Conservation (phyloP, 129 eudicot genomes). For the Chrysanthemum lavandulifolium region DNA sequence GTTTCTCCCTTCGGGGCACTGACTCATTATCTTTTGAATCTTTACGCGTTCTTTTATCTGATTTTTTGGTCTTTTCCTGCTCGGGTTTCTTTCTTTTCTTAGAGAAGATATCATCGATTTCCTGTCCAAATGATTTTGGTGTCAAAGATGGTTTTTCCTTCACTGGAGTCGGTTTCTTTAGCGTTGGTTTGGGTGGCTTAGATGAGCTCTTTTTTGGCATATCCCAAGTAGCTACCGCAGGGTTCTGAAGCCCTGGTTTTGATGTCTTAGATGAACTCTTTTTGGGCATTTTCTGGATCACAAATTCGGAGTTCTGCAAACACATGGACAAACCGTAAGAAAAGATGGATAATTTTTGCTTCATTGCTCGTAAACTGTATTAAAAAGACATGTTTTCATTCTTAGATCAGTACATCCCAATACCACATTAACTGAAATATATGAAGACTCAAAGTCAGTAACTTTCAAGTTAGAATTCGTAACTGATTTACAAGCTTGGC, state of each 20-base stretch:
- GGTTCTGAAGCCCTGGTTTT: slow-evolving; percentile 17
- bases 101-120: slow-evolving; percentile 81
- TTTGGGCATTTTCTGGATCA: slow-evolving; percentile 42
- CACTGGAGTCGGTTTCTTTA: slow-evolving; percentile 19
- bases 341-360: not conserved
- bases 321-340: not conserved
- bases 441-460: no score
- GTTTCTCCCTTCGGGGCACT: slow-evolving; percentile 13
- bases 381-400: not conserved
- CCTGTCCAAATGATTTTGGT: slow-evolving; percentile 39
- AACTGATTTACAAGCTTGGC: no score
- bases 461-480: no score
- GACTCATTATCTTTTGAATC: slow-evolving; percentile 25
- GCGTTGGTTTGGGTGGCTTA: slow-evolving; percentile 21
- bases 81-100: slow-evolving; percentile 64
- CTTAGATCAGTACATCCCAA: no score
- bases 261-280: slow-evolving; percentile 42
- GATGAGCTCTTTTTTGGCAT: slow-evolving; percentile 44
- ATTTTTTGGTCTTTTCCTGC: slow-evolving; percentile 28
- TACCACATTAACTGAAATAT: no score
- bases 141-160: slow-evolving; percentile 32
- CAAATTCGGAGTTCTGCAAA: slow-evolving; percentile 12
- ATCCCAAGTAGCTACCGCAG: slow-evolving; percentile 29
- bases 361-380: no score
- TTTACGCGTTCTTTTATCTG: slow-evolving; percentile 34